phyloP scores from a whole-genome alignment of 2,329 filamentous ascomycete species.

The Nothophaeocryptopus gaeumannii region DNA sequence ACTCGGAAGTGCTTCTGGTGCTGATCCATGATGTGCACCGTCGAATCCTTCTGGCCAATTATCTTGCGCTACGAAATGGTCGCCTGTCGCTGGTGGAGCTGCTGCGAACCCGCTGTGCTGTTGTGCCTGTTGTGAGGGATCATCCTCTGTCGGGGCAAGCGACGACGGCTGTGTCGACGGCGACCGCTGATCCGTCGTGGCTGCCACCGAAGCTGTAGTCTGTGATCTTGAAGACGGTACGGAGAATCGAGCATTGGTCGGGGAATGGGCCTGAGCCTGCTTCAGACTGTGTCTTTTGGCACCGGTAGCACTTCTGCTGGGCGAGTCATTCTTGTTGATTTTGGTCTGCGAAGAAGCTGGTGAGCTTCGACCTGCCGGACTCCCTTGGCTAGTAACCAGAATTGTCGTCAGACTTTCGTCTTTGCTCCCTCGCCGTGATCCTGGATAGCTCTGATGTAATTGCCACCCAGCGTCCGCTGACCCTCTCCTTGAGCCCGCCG shows the following conservation, averaged over 20 bases:
- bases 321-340: slow-evolving; percentile 19
- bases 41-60: slow-evolving; percentile 26
- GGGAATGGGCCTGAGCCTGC: slow-evolving; percentile 10
- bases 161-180: slow-evolving; percentile 37
- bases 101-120: slow-evolving; percentile 10
- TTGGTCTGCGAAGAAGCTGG: slow-evolving; percentile 21
- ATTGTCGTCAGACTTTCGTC: slow-evolving; percentile 37
- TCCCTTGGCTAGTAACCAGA: slow-evolving; percentile 33
- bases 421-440: slow-evolving; percentile 34
- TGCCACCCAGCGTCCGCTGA: slow-evolving; percentile 36
- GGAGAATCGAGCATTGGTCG: slow-evolving; percentile 23
- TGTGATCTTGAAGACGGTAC: slow-evolving; percentile 34
- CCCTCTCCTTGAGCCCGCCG: slow-evolving; percentile 32
- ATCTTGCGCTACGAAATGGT: slow-evolving; percentile 23
- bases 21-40: slow-evolving; percentile 21
- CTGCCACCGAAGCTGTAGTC: slow-evolving; percentile 33
- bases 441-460: slow-evolving; percentile 33
- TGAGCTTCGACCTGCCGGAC: slow-evolving; percentile 25
- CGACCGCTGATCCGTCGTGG: slow-evolving; percentile 30
- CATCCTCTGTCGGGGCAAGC: slow-evolving; percentile 30
- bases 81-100: slow-evolving; percentile 11
- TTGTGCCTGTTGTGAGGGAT: slow-evolving; percentile 15
- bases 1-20: slow-evolving; percentile 21
- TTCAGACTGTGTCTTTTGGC: slow-evolving; percentile 22
- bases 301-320: slow-evolving; percentile 11